These are phyloP conservation scores for Talaromyces sp. DNA, from an alignment of 2,329 filamentous ascomycete species.

Conservation along the genomic window DNA sequence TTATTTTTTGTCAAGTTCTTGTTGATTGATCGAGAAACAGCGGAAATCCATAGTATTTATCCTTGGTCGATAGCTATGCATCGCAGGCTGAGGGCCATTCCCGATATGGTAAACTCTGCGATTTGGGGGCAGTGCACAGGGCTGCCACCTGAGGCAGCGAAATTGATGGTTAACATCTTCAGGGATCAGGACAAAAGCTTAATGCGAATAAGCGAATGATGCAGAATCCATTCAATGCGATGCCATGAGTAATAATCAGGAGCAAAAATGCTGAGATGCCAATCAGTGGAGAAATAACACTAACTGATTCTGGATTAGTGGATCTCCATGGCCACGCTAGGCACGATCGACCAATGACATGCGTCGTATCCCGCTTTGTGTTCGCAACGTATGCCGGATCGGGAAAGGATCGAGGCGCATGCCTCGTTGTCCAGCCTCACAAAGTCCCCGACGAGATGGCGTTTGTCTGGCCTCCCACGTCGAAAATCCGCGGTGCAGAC, in stretches of 20 bases:
- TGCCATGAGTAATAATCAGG: neutral
- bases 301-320: neutral
- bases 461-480: neutral
- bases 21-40: neutral
- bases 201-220: neutral
- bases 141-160: neutral
- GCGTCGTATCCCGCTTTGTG: neutral
- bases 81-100: constrained; percentile 1
- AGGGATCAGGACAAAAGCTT: neutral
- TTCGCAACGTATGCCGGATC: neutral
- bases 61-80: neutral
- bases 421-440: neutral
- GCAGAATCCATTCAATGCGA: neutral
- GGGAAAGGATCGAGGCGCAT: neutral
- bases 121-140: neutral
- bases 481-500: neutral
- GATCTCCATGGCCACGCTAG: neutral
- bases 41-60: neutral
- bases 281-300: neutral
- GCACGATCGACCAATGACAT: neutral
- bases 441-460: neutral
- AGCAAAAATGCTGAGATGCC: neutral
- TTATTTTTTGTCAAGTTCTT: neutral
- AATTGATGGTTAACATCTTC: neutral
- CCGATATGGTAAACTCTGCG: constrained; percentile 6